Evolutionary conservation across 2,329 filamentous ascomycete species (phyloP).

Genomic region (Fonsecaea pugnacius): DNA sequence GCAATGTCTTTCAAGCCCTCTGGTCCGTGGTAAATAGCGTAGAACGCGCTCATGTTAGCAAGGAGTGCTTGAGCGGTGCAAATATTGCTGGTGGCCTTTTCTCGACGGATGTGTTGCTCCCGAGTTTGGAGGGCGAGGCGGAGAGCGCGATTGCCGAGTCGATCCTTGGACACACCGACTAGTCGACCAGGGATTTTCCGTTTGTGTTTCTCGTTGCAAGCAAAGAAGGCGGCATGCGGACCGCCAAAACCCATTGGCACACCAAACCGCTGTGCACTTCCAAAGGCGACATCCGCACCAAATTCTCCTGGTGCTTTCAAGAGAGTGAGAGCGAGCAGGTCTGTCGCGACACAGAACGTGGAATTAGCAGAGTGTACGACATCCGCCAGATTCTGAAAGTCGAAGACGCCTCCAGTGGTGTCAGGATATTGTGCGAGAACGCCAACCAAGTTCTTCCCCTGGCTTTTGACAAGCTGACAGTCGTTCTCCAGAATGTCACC

Average conservation of each 20-base stretch:
- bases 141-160: constrained; percentile 78
- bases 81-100: constrained; percentile 97
- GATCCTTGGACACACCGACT: constrained; percentile 89
- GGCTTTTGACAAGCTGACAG: constrained; percentile 68
- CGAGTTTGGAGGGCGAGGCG: constrained; percentile 86
- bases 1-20: constrained; percentile 81
- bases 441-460: constrained; percentile 82
- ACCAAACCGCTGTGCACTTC: constrained; percentile 87
- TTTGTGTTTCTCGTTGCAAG: constrained; percentile 88
- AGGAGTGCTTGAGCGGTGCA: constrained; percentile 93
- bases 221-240: constrained; percentile 96
- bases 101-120: constrained; percentile 93
- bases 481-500: constrained; percentile 71
- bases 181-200: constrained; percentile 90
- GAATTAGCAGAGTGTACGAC: constrained; percentile 76
- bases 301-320: constrained; percentile 91
- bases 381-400: constrained; percentile 75
- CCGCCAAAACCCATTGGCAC: constrained; percentile 91
- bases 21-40: constrained; percentile 91
- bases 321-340: constrained; percentile 82
- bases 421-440: constrained; percentile 96
- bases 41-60: constrained; percentile 95
- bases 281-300: constrained; percentile 93
- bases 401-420: constrained; percentile 77
- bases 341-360: constrained; percentile 84